Conservation (phyloP, 2,329 filamentous ascomycete species). For the Ophiostoma quercus region DNA sequence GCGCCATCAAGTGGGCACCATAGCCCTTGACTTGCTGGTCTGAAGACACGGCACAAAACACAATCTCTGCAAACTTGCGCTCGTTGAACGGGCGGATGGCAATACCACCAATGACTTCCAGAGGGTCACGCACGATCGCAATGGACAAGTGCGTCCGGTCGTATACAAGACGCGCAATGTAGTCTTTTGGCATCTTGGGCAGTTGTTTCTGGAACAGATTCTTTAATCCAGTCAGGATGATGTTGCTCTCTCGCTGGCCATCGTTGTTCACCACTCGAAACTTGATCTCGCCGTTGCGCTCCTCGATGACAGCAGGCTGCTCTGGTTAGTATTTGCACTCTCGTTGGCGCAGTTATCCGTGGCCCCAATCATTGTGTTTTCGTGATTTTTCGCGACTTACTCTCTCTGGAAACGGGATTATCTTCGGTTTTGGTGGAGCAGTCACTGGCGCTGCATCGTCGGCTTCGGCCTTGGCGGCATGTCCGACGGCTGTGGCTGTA, state of each 20-base stretch:
- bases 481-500: neutral
- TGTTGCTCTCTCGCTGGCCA: slow-evolving; percentile 76
- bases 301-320: slow-evolving; percentile 79
- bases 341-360: neutral
- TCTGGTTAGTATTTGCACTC: neutral
- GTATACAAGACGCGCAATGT: slow-evolving; percentile 95
- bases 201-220: slow-evolving; percentile 98
- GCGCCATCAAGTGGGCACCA: slow-evolving; percentile 94
- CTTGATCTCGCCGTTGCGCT: slow-evolving; percentile 89
- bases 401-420: slow-evolving; percentile 86
- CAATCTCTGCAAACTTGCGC: slow-evolving; percentile 92
- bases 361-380: neutral
- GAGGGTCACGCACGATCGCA: slow-evolving; percentile 91
- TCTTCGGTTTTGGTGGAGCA: slow-evolving; percentile 42
- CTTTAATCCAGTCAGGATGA: slow-evolving; percentile 92
- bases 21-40: slow-evolving; percentile 99
- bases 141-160: slow-evolving; percentile 94
- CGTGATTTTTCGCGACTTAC: slow-evolving; percentile 37
- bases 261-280: slow-evolving; percentile 99
- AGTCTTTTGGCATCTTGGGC: slow-evolving; percentile 99
- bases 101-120: slow-evolving; percentile 94
- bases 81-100: slow-evolving; percentile 92
- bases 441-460: slow-evolving; percentile 30
- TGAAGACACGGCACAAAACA: slow-evolving; percentile 95
- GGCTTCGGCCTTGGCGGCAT: neutral